Base-by-base conservation (phyloP, 1,284 basidiomycete genomes). In the Ceratobasidium sp. region DNA sequence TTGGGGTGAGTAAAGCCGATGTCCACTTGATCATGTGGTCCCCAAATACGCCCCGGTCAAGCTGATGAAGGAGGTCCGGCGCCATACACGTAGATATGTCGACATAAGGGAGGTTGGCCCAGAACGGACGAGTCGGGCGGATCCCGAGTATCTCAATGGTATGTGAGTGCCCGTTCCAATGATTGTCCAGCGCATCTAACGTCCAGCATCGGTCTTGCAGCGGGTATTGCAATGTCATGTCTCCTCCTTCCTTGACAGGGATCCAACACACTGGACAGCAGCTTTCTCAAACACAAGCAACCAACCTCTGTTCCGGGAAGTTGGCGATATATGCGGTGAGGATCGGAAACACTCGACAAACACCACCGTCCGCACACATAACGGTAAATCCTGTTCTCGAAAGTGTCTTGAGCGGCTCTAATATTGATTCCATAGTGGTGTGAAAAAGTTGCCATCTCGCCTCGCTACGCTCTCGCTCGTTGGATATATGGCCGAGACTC, bases 61-160 rank as follows among this genome's bases (percentile, higher is more conserved):
- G 79, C 66, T 85, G 84, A 70, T 85, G 84, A 2, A 85, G 81
- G 40, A 85, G 64, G 58, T 85, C 83, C 2, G 83, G 84, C 1
- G 81, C 81, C 46, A 84, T 67, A n/a, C 56, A 15, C 80, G 82
- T n/a, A 82, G 49, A 33, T 10, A 49, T 51, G 44, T 51, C 13
- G 26, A 53, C 49, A 39, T 49, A 53, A 1, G 49, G 66, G 18
- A 68, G 66, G 1, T 49, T 4, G 3, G 26, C 49, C 66, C 66
- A 68, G 49, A 68, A 68, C 3, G 66, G 66, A 5, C 20, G 49
- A 1, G n/a, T 42, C 18, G 53, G 51, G 9, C 53, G 68, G 9
- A 55, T 55, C 5, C 68, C 53, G 3, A 70, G 33, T 2, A 6
- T 53, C 18, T 67, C 42, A 20, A 55, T 26, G 1, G 49, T 64